Percentiles rank a stretch among this genome's conserved stretches.
These are phyloP conservation scores for Pelargonium nanum DNA, from an alignment of 345 rosid species.

Conservation along the genomic window DNA sequence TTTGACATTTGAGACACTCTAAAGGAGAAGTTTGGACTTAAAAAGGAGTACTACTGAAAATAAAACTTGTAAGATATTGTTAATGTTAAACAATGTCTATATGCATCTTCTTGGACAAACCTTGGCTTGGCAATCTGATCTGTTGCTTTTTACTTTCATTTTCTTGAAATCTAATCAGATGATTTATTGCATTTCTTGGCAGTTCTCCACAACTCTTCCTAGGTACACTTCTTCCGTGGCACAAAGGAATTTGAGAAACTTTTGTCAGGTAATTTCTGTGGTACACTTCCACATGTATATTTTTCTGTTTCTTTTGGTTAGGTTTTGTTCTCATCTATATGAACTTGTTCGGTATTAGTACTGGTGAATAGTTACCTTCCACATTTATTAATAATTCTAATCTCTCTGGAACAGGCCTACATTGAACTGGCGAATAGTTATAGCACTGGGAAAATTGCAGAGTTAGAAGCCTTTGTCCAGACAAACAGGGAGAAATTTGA, in stretches of 20 bases:
- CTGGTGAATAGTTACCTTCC: too few species aligned
- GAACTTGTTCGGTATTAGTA: too few species aligned
- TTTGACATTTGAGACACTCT: not conserved
- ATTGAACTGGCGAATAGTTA: conserved; percentile 58
- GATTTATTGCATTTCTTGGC: conserved; percentile 17
- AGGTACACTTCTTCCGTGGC: conserved; percentile 75
- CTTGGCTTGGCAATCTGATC: not conserved
- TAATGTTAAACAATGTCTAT: too few species aligned
- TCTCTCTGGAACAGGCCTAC: conserved; percentile 40
- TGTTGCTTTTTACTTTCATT: not conserved
- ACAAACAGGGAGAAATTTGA: conserved; percentile 50
- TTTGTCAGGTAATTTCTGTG: conserved; percentile 36
- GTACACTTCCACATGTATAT: too few species aligned
- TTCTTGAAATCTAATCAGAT: conserved; percentile 4
- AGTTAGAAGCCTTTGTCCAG: conserved; percentile 44
- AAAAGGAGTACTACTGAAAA: not conserved
- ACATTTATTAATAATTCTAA: too few species aligned
- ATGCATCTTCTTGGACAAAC: not conserved
- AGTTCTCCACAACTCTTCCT: conserved; percentile 69
- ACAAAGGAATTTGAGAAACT: conserved; percentile 72
- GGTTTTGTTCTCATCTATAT: too few species aligned
- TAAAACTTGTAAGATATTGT: not conserved
- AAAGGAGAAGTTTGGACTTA: not conserved
- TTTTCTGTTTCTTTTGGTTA: too few species aligned
- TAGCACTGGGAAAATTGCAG: conserved; percentile 51